Base-by-base conservation (phyloP, 2,329 filamentous ascomycete species). In the Sporothrix schenckii region DNA sequence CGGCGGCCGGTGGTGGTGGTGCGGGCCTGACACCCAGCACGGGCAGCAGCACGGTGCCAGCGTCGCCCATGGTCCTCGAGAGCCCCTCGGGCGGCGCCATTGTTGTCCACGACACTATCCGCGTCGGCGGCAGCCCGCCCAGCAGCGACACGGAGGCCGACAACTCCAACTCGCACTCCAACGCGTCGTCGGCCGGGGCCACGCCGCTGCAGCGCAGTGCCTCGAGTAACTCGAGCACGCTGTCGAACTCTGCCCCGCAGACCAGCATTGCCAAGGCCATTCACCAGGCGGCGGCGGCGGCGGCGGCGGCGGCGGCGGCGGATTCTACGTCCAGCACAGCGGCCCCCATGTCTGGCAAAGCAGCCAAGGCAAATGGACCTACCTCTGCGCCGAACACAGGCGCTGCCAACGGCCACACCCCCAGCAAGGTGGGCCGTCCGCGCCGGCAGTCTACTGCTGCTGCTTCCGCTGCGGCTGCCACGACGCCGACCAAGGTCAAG, bases 21-120 rank as follows among this genome's bases (percentile, higher is more conserved):
- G 16, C 52, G 6, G 16, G 3, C 21, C 49, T 19, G 2, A 4
- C 21, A 10, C 19, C 49, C 27, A 21, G 7, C 44, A 11, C 13
- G 27, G 27, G 27, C 27, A 30, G 27, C 39, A 11, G 41, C 4
- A 7, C 65, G 0, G 21, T 41, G 7, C n/a, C 54, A 0, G 24
- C 41, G 16, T 67, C 56, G 27, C 24, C 39, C 34, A 54, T 53
- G 69, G 80, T 78, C 4, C 76, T 79, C 67, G 77, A 77, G 68
- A 75, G 77, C 39, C 74, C 74, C 3, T 77, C 79, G 0, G 78
- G 80, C 60, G 83, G 83, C 39, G 82, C 86, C 56, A 52, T 66
- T 53, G 83, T 87, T 39, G 84, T 87, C 44, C 83, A 86, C 75
- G 86, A 88, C 75, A 87, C 85, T 16, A 88, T 88, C 72, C 83